These are phyloP conservation scores for Eucalyptus sp. DNA, from an alignment of 345 rosid genomes.

Conservation along the genomic window DNA sequence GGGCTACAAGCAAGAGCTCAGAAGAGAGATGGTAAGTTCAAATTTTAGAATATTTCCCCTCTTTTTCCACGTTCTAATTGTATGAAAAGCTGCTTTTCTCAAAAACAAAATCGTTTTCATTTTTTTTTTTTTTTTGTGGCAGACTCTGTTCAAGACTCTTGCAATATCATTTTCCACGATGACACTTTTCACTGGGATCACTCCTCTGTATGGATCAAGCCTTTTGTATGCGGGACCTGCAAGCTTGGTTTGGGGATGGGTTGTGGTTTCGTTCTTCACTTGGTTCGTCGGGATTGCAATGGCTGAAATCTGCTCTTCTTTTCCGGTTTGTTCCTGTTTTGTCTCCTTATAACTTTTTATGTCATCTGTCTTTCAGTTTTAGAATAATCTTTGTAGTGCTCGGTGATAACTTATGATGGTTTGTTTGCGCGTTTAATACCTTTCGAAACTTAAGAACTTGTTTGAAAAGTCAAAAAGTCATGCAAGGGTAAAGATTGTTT, in stretches of 20 bases:
- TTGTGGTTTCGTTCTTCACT: slow-evolving; percentile 52
- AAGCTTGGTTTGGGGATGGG: slow-evolving; percentile 59
- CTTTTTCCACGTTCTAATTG: background rate
- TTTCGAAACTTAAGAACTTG: background rate
- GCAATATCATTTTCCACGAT: slow-evolving; percentile 57
- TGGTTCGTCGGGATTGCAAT: slow-evolving; percentile 51
- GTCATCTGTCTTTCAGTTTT: background rate
- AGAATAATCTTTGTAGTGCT: background rate
- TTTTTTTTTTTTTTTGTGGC: background rate
- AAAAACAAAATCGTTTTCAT: background rate
- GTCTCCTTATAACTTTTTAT: background rate
- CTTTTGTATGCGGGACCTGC: slow-evolving; percentile 51
- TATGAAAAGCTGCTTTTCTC: background rate
- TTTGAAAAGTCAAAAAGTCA: background rate
- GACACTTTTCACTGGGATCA: slow-evolving; percentile 57
- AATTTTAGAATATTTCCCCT: background rate
- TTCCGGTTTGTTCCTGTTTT: slow-evolving; percentile 21
- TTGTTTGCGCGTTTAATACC: background rate
- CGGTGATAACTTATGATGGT: too few relatives aligned
- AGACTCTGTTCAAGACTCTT: slow-evolving; percentile 51
- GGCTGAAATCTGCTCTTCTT: slow-evolving; percentile 68
- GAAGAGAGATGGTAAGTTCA: slow-evolving; percentile 44
- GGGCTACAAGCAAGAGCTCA: slow-evolving; percentile 53
- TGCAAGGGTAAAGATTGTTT: background rate
- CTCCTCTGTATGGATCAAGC: slow-evolving; percentile 54